Evolutionary conservation across 2,329 filamentous ascomycete species (phyloP).

Genomic region (Grosmannia clavigera): DNA sequence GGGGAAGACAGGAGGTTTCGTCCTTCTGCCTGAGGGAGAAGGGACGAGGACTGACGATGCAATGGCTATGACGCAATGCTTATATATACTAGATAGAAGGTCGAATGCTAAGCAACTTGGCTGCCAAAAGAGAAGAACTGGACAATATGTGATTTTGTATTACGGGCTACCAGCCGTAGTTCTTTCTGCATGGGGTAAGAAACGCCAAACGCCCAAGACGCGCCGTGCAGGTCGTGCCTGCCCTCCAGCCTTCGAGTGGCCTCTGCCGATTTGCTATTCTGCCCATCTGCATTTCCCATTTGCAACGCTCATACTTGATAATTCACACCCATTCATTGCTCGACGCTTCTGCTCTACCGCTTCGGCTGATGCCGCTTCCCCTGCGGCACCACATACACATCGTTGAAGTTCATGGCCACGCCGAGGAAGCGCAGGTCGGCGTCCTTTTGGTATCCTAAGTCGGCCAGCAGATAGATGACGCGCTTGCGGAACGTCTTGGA

Average conservation of each 20-base stretch:
- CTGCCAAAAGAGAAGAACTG: neutral
- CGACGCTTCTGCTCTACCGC: neutral
- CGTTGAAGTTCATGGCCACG: constrained; percentile 98
- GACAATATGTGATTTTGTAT: neutral
- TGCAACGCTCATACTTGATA: too few species aligned
- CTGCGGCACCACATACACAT: constrained; percentile 57
- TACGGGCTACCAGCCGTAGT: neutral
- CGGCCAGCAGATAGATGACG: constrained; percentile 73
- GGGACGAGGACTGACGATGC: neutral
- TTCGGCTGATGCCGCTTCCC: constrained; percentile 8
- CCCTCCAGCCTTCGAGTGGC: neutral
- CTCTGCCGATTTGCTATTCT: neutral
- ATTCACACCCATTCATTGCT: too few species aligned
- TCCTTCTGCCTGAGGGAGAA: neutral
- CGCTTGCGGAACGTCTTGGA: constrained; percentile 64
- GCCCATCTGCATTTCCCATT: too few species aligned
- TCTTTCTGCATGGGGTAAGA: neutral
- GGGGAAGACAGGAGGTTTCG: neutral
- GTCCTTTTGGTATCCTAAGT: constrained; percentile 85
- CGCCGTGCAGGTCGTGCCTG: neutral
- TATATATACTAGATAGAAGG: neutral
- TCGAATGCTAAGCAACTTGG: neutral
- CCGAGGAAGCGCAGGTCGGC: constrained; percentile 92
- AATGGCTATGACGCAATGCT: constrained; percentile 1
- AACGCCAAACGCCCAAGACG: neutral